phyloP scores from a whole-genome alignment of 805 yeast species.

The Yarrowia sp. region DNA sequence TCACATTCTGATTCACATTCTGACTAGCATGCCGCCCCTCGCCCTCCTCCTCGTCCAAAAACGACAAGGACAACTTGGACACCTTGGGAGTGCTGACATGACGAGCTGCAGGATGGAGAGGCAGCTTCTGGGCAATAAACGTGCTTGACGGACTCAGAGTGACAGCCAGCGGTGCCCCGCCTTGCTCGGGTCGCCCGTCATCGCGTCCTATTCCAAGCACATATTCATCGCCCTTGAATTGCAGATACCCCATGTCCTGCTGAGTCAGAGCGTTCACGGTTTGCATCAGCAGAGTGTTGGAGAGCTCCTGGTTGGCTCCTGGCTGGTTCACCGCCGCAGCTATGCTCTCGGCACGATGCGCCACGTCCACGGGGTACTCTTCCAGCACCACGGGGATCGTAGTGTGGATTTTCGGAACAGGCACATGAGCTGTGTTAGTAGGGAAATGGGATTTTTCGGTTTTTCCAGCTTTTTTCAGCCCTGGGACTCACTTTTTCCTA shows the following conservation, averaged over 20 bases:
- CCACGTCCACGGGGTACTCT: slow-evolving; percentile 22
- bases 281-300: background rate
- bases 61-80: background rate
- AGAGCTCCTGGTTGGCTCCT: background rate
- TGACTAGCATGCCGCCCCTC: background rate
- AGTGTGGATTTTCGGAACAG: slow-evolving; percentile 5
- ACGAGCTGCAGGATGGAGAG: background rate
- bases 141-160: slow-evolving; percentile 11
- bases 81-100: background rate
- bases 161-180: background rate
- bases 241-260: slow-evolving; percentile 23
- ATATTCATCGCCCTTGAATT: slow-evolving; percentile 16
- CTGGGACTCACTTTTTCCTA: slow-evolving; percentile 4
- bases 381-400: slow-evolving; percentile 31
- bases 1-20: too few species aligned
- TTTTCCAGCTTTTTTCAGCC: too few species aligned
- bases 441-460: background rate
- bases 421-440: slow-evolving; percentile 23
- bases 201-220: slow-evolving; percentile 2
- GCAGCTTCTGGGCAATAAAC: background rate
- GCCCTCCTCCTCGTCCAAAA: background rate
- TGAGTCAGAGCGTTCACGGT: background rate
- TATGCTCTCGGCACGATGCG: slow-evolving; percentile 1
- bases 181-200: background rate
- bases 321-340: slow-evolving; percentile 16